Conservation (phyloP, 305 asterid genomes). For the Coffea humblotiana region DNA sequence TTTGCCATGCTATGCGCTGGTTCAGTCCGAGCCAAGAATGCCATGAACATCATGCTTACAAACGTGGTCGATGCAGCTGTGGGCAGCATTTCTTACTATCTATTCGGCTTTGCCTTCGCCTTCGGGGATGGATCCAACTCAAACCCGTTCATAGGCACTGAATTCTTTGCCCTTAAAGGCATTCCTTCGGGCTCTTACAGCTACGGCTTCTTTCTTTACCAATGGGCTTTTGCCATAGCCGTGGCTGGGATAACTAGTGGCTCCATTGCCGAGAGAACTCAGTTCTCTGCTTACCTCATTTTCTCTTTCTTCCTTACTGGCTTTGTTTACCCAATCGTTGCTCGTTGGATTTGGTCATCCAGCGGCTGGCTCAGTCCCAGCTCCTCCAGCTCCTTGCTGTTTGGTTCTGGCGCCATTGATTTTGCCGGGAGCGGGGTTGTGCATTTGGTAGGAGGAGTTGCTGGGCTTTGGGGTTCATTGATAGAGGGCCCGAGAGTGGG, state of each 20-base stretch:
- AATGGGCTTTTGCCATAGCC: constrained; percentile 86
- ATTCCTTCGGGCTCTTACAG: constrained; percentile 49
- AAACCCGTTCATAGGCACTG: constrained; percentile 63
- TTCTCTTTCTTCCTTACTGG: constrained; percentile 68
- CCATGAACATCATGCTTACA: constrained; percentile 74
- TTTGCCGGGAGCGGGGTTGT: constrained; percentile 78
- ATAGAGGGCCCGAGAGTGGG: constrained; percentile 75
- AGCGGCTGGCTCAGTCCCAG: constrained; percentile 62
- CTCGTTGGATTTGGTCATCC: constrained; percentile 77
- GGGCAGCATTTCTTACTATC: constrained; percentile 66
- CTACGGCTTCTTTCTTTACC: constrained; percentile 68
- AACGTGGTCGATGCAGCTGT: constrained; percentile 75
- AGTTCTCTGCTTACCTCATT: constrained; percentile 59
- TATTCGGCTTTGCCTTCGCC: constrained; percentile 74
- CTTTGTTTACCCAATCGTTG: constrained; percentile 65
- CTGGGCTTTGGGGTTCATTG: constrained; percentile 68
- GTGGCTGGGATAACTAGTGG: constrained; percentile 80
- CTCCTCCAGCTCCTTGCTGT: constrained; percentile 29
- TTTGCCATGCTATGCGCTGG: constrained; percentile 87
- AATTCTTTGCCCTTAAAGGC: constrained; percentile 50
- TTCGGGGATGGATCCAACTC: constrained; percentile 52
- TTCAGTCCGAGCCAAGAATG: constrained; percentile 75
- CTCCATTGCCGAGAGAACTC: constrained; percentile 72
- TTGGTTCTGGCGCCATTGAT: constrained; percentile 71
- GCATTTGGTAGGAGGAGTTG: constrained; percentile 72